Conservation (phyloP, 164 flowering plant species). For the Tetrastigma voinierianum region DNA sequence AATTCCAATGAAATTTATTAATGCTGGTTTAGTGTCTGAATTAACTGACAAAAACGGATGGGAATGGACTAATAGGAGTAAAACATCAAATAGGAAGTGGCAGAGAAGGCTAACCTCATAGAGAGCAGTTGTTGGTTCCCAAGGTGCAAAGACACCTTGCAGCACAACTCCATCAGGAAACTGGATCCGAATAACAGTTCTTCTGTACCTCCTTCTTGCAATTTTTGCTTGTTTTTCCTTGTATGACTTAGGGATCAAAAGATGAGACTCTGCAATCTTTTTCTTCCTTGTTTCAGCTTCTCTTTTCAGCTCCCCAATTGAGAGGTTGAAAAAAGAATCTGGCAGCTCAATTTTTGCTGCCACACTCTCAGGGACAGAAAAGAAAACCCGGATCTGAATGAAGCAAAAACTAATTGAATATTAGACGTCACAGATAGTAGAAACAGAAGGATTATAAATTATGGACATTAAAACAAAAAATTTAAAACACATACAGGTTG, state of each 20-base stretch:
- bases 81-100: background rate
- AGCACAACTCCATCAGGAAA: constrained; percentile 95
- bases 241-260: constrained; percentile 80
- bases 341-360: constrained; percentile 82
- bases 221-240: constrained; percentile 91
- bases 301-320: constrained; percentile 70
- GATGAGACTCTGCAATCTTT: constrained; percentile 83
- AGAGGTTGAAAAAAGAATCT: constrained; percentile 76
- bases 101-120: constrained; percentile 66
- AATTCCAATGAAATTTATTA: too few species aligned
- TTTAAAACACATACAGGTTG: background rate
- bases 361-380: constrained; percentile 74
- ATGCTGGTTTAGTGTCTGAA: too few species aligned
- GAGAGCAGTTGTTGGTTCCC: constrained; percentile 71
- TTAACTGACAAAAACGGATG: background rate
- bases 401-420: constrained; percentile 1
- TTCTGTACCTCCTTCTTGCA: constrained; percentile 59
- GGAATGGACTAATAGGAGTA: background rate
- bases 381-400: constrained; percentile 72
- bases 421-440: constrained; percentile 9
- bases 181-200: constrained; percentile 71
- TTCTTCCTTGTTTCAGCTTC: constrained; percentile 82
- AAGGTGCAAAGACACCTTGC: constrained; percentile 80
- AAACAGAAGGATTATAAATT: background rate
- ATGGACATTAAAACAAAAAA: background rate